Conservation (phyloP, 192 early-diverging fungal genomes). For the Coemansia brasiliensis region DNA sequence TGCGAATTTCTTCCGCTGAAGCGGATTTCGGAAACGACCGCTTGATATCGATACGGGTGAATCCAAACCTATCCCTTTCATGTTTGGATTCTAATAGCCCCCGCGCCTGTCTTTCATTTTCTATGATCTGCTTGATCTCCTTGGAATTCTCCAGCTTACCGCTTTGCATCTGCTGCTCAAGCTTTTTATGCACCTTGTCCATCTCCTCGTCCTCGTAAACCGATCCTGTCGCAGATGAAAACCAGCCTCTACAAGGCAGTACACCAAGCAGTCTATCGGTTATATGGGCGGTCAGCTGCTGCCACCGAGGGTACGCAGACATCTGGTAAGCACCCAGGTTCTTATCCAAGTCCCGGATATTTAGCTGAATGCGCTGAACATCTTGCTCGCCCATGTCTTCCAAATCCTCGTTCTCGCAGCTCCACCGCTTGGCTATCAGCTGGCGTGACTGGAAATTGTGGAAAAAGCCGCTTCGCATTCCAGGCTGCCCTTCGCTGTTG, state of each 20-base stretch:
- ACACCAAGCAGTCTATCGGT: slow-evolving; percentile 50
- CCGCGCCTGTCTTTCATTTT: background rate
- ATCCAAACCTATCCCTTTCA: slow-evolving; percentile 40
- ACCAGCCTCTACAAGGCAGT: slow-evolving; percentile 52
- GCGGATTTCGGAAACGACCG: slow-evolving; percentile 79
- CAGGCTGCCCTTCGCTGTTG: slow-evolving; percentile 44
- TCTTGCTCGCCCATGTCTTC: slow-evolving; percentile 58
- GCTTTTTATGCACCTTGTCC: slow-evolving; percentile 13
- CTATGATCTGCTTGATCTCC: background rate
- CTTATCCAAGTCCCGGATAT: slow-evolving; percentile 77
- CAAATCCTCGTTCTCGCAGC: slow-evolving; percentile 71
- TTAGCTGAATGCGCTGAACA: slow-evolving; percentile 62
- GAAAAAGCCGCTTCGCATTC: slow-evolving; percentile 76
- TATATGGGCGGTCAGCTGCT: slow-evolving; percentile 70
- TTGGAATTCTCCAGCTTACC: background rate
- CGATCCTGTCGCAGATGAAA: slow-evolving; percentile 49
- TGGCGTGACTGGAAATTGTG: slow-evolving; percentile 65
- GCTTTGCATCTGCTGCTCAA: slow-evolving; percentile 2
- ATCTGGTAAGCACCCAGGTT: slow-evolving; percentile 82
- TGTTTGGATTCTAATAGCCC: background rate
- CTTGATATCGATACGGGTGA: slow-evolving; percentile 77
- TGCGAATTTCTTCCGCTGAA: slow-evolving; percentile 63
- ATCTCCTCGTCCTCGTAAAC: slow-evolving; percentile 67
- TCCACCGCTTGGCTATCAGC: slow-evolving; percentile 83
- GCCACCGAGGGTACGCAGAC: slow-evolving; percentile 71